A percentile compares a stretch with the other conserved stretches of the same genome.
These are phyloP conservation scores for Backusella tuberculispora DNA, from an alignment of 192 early-diverging fungal genomes.

Conservation along the genomic window DNA sequence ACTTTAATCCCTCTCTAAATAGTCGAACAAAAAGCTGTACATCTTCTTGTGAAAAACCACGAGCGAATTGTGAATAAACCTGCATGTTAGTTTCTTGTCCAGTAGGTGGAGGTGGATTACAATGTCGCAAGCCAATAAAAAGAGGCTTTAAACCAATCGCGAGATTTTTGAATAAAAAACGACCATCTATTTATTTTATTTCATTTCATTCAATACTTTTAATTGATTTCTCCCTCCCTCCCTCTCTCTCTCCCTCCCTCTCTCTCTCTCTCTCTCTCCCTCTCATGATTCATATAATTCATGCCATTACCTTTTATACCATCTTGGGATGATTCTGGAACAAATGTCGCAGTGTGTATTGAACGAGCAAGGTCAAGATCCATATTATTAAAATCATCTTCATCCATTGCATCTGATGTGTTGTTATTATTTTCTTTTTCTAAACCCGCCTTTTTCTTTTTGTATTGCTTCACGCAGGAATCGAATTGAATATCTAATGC, in stretches of 20 bases:
- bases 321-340: conserved; percentile 60
- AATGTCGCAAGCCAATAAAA: conserved; percentile 70
- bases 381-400: conserved; percentile 49
- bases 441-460: conserved; percentile 55
- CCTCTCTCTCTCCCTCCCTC: neutral
- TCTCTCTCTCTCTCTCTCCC: neutral
- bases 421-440: conserved; percentile 20
- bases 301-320: conserved; percentile 54
- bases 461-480: conserved; percentile 58
- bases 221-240: neutral
- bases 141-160: conserved; percentile 86
- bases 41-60: conserved; percentile 73
- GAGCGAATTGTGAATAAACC: conserved; percentile 51
- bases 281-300: neutral
- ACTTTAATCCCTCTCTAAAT: conserved; percentile 77
- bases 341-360: conserved; percentile 52
- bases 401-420: conserved; percentile 41
- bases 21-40: conserved; percentile 70
- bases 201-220: neutral
- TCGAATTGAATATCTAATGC: conserved; percentile 68
- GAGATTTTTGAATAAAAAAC: conserved; percentile 88
- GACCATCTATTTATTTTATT: conserved; percentile 58
- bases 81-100: conserved; percentile 40
- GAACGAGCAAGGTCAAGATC: conserved; percentile 59
- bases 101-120: conserved; percentile 61